Evolutionary conservation across 106 monocot genomes (phyloP).

Genomic region (Dioscorea alata): DNA sequence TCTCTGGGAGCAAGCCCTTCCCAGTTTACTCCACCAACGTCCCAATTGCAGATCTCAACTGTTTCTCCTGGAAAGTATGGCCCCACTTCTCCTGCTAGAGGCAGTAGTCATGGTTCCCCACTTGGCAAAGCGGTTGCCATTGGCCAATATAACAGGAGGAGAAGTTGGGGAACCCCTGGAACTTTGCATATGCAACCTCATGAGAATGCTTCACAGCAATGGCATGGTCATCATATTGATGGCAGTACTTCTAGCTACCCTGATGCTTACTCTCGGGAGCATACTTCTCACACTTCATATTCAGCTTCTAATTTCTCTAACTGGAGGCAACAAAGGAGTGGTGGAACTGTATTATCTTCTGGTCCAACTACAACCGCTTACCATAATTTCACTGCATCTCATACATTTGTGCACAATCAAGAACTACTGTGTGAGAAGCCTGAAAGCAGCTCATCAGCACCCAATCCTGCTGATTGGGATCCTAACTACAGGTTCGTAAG

Average conservation of each 20-base stretch:
- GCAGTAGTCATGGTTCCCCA: conserved; percentile 51
- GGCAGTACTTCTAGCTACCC: conserved; percentile 23
- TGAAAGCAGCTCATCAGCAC: conserved; percentile 49
- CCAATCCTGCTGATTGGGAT: conserved; percentile 93
- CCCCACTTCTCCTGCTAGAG: conserved; percentile 71
- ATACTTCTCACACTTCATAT: conserved; percentile 36
- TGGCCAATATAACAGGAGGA: conserved; percentile 62
- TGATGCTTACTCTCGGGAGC: conserved; percentile 36
- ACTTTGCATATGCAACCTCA: conserved; percentile 30
- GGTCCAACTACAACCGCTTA: conserved; percentile 19
- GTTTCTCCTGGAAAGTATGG: conserved; percentile 75
- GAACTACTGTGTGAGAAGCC: conserved; percentile 34
- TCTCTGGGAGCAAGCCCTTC: conserved; percentile 96
- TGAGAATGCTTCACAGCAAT: conserved; percentile 47
- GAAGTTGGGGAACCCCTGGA: conserved; percentile 37
- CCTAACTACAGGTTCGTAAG: conserved; percentile 80
- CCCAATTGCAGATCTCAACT: conserved; percentile 56
- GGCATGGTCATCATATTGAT: conserved; percentile 46
- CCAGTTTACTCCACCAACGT: conserved; percentile 80
- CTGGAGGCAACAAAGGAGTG: conserved; percentile 48
- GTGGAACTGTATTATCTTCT: conserved; percentile 17
- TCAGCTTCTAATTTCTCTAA: conserved; percentile 31
- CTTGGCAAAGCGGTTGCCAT: conserved; percentile 60
- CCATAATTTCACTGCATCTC: conserved; percentile 10
- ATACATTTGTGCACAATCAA: conserved; percentile 9